Base-by-base conservation (phyloP, 306 rosid species). In the Trifolium repens region DNA sequence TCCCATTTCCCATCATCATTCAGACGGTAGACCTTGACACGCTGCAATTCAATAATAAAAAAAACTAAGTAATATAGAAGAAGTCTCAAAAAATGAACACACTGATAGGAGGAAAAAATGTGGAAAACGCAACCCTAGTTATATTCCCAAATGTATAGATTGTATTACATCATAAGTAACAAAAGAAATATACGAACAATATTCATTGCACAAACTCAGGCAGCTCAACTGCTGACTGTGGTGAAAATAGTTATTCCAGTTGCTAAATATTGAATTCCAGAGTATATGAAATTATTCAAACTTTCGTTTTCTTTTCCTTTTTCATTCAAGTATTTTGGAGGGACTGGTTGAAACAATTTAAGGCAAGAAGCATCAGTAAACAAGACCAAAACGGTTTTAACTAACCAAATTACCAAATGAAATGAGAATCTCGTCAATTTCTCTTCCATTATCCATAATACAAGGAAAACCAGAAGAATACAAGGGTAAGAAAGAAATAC, bases 1-100 rank as follows among this genome's bases (percentile, higher is more conserved):
- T 93, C 98, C 98, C 98, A 93, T 80, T 93, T 93, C 12, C 96
- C 98, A 59, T 89, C 93, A 34, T 86, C 93, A 81, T 80, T 89
- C 76, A 93, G 77, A 17, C 98, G 98, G 74, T 93, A 93, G 22
- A 93, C 92, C 86, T 93, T 93, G 71, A 93, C 98, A 46, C 98
- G 97, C 98, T 93, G 98, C 75, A 82, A 80, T 75, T 62, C 64
- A 83, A 39, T 14, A 76, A 77, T 66, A 65, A 72, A 54, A 54
- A 53, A 39, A 64, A 62, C 47, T 30, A 68, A 67, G 60, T 74
- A 53, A 32, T n/a, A 52, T 16, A 4, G 1, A 42, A 46, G 46
- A 42, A 46, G 46, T 70, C 22, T 54, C 49, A 42, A 67, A 50
- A 46, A 71, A 22, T 65, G 53, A 71, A 64, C 69, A 70, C 39